Conservation (phyloP, 2,329 filamentous ascomycete species). For the Xylaria sp. region DNA sequence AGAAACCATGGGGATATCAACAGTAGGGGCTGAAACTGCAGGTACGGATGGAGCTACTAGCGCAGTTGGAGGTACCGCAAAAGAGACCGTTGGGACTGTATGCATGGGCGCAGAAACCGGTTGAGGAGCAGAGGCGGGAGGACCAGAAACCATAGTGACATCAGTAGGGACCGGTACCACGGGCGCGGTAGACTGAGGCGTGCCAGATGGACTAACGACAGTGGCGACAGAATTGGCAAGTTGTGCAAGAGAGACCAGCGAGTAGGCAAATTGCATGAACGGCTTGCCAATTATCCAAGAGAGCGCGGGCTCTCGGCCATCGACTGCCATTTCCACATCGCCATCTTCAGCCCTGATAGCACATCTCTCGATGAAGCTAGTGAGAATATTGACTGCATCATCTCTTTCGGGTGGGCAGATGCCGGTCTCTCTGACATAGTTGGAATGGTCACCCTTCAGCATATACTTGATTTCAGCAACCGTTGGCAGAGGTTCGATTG, state of each 20-base stretch:
- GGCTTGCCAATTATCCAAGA: neutral
- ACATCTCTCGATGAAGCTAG: neutral
- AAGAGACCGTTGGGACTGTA: neutral
- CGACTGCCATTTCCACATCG: neutral
- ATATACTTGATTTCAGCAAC: too few relatives aligned
- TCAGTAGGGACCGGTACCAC: neutral
- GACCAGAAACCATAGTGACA: neutral
- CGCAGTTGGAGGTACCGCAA: neutral
- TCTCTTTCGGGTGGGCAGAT: too few relatives aligned
- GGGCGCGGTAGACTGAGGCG: too few relatives aligned
- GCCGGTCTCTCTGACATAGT: too few relatives aligned
- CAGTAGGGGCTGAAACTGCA: too few relatives aligned
- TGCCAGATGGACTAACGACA: too few relatives aligned
- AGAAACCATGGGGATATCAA: too few relatives aligned
- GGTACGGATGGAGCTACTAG: neutral
- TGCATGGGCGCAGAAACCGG: neutral
- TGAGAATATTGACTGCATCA: neutral
- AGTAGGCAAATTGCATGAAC: neutral
- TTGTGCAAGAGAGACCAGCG: neutral
- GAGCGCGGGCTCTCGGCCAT: neutral
- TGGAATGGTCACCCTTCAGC: too few relatives aligned
- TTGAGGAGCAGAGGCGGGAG: neutral
- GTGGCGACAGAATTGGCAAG: neutral
- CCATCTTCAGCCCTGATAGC: neutral
- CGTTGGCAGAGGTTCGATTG: too few relatives aligned